These are phyloP conservation scores for Diversispora epigaea DNA, from an alignment of 192 early-diverging fungal genomes.

Conservation along the genomic window DNA sequence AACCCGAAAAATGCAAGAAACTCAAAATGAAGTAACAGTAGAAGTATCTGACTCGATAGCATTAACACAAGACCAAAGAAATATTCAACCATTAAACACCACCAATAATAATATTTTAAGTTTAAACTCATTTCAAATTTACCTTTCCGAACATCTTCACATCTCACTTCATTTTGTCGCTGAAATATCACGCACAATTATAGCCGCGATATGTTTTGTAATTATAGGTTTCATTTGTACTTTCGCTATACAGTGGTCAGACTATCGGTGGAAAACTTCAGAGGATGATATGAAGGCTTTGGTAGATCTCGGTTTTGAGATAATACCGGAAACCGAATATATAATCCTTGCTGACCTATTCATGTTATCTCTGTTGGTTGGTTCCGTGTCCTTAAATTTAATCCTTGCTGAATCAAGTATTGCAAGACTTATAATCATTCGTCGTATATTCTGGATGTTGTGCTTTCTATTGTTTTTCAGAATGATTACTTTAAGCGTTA, in stretches of 20 bases:
- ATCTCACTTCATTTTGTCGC: conserved; percentile 9
- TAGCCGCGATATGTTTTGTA: conserved; percentile 31
- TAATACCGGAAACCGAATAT: conserved; percentile 33
- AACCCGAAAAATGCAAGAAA: too few relatives aligned
- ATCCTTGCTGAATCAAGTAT: conserved; percentile 38
- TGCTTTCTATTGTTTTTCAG: conserved; percentile 36
- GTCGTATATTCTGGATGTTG: conserved; percentile 42
- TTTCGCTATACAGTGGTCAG: conserved; percentile 45
- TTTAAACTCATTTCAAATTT: background rate
- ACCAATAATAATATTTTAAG: background rate
- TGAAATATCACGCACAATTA: conserved; percentile 34
- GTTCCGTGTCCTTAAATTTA: conserved; percentile 36
- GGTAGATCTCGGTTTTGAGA: conserved; percentile 40
- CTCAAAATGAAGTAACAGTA: too few relatives aligned
- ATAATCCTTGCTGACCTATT: conserved; percentile 39
- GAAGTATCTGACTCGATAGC: too few relatives aligned
- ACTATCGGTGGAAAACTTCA: conserved; percentile 39
- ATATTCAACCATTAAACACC: background rate
- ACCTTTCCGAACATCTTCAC: conserved; percentile 14
- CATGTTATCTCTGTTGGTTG: conserved; percentile 42
- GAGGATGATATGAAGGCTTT: conserved; percentile 33
- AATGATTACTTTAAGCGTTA: conserved; percentile 38
- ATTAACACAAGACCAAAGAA: background rate
- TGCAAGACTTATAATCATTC: conserved; percentile 35
- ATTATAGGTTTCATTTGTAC: conserved; percentile 39